These are phyloP conservation scores for Fusarium temperatum DNA, from an alignment of 2,329 filamentous ascomycete genomes.

Conservation along the genomic window DNA sequence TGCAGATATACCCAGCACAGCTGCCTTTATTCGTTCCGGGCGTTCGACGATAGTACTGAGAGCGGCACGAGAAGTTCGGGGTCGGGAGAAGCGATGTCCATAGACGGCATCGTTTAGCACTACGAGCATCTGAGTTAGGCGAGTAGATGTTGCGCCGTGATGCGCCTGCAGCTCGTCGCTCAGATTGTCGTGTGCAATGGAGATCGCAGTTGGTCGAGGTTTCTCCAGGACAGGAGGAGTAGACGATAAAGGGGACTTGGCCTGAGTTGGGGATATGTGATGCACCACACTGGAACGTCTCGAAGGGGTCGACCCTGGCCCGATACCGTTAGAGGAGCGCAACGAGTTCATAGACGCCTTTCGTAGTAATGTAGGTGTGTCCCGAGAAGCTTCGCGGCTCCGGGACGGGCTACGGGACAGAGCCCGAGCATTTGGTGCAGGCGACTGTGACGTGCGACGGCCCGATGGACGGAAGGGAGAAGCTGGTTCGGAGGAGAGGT, in stretches of 20 bases:
- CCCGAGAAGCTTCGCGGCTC: conserved; percentile 55
- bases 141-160: conserved; percentile 55
- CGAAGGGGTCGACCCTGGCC: conserved; percentile 50
- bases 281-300: conserved; percentile 60
- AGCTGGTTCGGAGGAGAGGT: conserved; percentile 50
- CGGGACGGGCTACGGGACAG: conserved; percentile 55
- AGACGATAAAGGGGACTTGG: conserved; percentile 47
- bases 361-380: conserved; percentile 61
- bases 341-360: conserved; percentile 68
- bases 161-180: conserved; percentile 73
- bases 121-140: conserved; percentile 73
- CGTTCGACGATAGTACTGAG: conserved; percentile 89
- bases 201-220: conserved; percentile 57
- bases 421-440: conserved; percentile 38
- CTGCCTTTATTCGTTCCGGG: conserved; percentile 88
- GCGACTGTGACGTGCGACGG: conserved; percentile 43
- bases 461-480: conserved; percentile 53
- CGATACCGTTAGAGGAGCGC: conserved; percentile 57
- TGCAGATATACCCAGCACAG: conserved; percentile 80
- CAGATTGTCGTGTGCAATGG: conserved; percentile 75
- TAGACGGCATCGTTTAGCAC: conserved; percentile 95
- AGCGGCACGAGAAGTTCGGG: conserved; percentile 75
- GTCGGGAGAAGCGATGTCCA: conserved; percentile 88
- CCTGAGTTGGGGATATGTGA: conserved; percentile 54
- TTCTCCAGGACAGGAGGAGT: conserved; percentile 47